Conservation (phyloP, 768 basidiomycete genomes). For the Naganishia kalamii region DNA sequence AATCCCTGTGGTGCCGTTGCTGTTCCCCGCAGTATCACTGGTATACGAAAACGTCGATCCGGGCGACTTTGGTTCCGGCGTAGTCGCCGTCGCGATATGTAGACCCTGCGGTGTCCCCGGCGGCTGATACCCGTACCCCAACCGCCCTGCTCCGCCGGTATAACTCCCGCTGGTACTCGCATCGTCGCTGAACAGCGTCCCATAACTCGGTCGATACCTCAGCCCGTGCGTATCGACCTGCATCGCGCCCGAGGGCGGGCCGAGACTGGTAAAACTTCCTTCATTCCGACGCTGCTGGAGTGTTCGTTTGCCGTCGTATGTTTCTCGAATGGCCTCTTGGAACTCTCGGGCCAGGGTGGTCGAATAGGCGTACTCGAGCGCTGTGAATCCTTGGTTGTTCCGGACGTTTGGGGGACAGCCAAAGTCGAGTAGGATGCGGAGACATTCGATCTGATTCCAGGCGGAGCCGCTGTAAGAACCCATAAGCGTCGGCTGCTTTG, state of each 20-base stretch:
- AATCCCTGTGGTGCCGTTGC: neutral
- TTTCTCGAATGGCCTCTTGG: conserved; percentile 28
- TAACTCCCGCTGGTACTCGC: neutral
- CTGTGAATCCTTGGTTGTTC: conserved; percentile 86
- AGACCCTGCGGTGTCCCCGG: neutral
- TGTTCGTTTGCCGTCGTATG: conserved; percentile 25
- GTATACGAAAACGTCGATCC: conserved; percentile 8
- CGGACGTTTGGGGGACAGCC: conserved; percentile 75
- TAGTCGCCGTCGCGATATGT: neutral
- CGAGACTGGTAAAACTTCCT: neutral
- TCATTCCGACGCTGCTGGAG: neutral
- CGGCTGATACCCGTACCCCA: neutral
- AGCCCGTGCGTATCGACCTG: neutral
- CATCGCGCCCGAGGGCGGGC: neutral
- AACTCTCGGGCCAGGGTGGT: conserved; percentile 26
- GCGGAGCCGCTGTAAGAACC: conserved; percentile 47
- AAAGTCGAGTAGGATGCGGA: conserved; percentile 78
- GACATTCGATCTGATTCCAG: conserved; percentile 52
- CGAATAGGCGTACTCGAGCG: conserved; percentile 89
- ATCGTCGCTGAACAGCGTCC: neutral
- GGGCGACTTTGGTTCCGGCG: neutral
- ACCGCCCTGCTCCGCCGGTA: neutral
- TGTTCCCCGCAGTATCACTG: neutral
- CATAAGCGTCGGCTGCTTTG: conserved; percentile 17
- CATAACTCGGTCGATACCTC: neutral